phyloP scores from a whole-genome alignment of 176 grass and related monocot genomes.

The bread wheat (Triticum aestivum) region IWGSC_CS_RefSeq_v2.1 NC_057814.1:554298101-554298600 shows the following conservation, averaged over 20 bases:
- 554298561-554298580: slow-evolving; percentile 57
- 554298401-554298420: slow-evolving; percentile 54
- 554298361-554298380: slow-evolving; percentile 81
- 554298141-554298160: not conserved
- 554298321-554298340: slow-evolving; percentile 40
- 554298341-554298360: slow-evolving; percentile 97
- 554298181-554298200: not conserved
- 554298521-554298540: slow-evolving; percentile 91
- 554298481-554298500: slow-evolving; percentile 82
- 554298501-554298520: slow-evolving; percentile 64
- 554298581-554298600: slow-evolving; percentile 42
- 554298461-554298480: slow-evolving; percentile 46
- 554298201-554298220: not conserved
- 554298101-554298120: not conserved
- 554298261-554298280: not conserved
- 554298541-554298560: slow-evolving; percentile 83
- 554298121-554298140: not conserved
- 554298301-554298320: not conserved
- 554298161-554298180: not conserved
- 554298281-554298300: slow-evolving; percentile 18
- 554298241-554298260: not conserved
- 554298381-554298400: slow-evolving; percentile 88
- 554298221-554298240: not conserved
- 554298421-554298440: not conserved
- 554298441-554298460: not conserved